A percentile compares a stretch with the other conserved stretches of the same genome.
Conservation (phyloP, 129 eudicot genomes). For the Solidago caesia region DNA sequence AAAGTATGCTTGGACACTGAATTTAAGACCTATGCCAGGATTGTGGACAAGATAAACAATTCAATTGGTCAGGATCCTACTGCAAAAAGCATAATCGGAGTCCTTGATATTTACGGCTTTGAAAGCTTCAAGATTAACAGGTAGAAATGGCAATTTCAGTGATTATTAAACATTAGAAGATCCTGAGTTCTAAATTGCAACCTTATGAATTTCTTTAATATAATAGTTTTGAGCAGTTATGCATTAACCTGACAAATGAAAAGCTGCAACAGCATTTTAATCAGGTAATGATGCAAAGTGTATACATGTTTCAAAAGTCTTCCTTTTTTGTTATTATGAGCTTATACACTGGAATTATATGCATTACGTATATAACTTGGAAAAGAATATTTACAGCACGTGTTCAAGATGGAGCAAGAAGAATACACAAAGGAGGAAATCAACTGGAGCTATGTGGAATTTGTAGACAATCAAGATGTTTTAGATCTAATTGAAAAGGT, state of each 20-base stretch:
- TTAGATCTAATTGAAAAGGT: conserved; percentile 96
- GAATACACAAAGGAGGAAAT: conserved; percentile 97
- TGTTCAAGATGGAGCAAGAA: conserved; percentile 99
- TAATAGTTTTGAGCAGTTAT: conserved; percentile 92
- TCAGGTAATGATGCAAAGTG: conserved; percentile 56
- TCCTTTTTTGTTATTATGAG: neutral
- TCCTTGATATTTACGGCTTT: conserved; percentile 96
- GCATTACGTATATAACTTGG: conserved; percentile 2
- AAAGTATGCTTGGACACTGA: conserved; percentile 11
- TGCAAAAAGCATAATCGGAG: conserved; percentile 96
- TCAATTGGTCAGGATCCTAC: conserved; percentile 96
- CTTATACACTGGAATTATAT: neutral
- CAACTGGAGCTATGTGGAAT: conserved; percentile 98
- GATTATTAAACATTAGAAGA: neutral
- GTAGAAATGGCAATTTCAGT: conserved; percentile 34
- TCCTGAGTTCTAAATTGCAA: conserved; percentile 24
- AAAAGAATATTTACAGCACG: conserved; percentile 60
- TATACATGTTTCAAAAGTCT: neutral
- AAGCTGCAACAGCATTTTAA: conserved; percentile 99
- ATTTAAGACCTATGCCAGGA: conserved; percentile 54
- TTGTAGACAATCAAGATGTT: conserved; percentile 98
- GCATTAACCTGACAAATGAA: conserved; percentile 94
- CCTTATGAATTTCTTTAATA: conserved; percentile 23
- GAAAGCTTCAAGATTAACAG: conserved; percentile 99
- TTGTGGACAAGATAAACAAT: conserved; percentile 90